Conservation (phyloP, 345 rosid genomes). For the Citrus hindsii region DNA sequence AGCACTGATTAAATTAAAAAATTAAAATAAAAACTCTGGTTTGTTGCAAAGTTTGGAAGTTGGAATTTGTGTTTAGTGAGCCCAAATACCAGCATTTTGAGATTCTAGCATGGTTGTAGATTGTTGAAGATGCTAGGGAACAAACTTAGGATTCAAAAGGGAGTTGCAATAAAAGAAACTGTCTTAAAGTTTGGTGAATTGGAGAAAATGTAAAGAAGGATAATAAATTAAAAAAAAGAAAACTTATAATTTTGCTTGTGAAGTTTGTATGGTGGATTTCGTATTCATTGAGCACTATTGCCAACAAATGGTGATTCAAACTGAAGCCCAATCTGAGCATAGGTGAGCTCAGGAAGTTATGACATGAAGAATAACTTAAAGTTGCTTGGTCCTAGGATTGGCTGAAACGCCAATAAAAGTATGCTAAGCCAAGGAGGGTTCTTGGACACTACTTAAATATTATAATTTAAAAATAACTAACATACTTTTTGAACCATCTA, state of each 20-base stretch:
- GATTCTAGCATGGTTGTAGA: not conserved
- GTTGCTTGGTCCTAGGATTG: not conserved
- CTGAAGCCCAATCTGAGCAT: not conserved
- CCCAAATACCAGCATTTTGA: not conserved
- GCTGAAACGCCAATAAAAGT: not conserved
- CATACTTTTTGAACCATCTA: not conserved
- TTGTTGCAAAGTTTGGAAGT: not conserved
- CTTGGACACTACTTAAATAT: not conserved
- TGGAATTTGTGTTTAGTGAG: not conserved
- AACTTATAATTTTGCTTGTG: not conserved
- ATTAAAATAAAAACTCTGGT: not conserved
- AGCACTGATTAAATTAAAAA: not conserved
- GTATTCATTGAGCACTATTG: not conserved
- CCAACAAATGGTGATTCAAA: not conserved
- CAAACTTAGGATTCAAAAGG: not conserved
- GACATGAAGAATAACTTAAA: not conserved
- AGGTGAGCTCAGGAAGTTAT: not conserved
- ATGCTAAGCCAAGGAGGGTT: not conserved
- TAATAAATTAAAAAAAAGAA: not conserved
- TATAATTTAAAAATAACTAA: not conserved
- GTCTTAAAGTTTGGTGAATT: not conserved
- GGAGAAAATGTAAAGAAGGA: not conserved
- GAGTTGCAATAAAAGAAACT: not conserved
- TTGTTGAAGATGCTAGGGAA: not conserved
- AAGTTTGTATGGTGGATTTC: not conserved